A percentile compares a stretch with the other conserved stretches of the same genome.
Conservation (phyloP, 2,329 filamentous ascomycete species). For the Fusarium decemcellulare region DNA sequence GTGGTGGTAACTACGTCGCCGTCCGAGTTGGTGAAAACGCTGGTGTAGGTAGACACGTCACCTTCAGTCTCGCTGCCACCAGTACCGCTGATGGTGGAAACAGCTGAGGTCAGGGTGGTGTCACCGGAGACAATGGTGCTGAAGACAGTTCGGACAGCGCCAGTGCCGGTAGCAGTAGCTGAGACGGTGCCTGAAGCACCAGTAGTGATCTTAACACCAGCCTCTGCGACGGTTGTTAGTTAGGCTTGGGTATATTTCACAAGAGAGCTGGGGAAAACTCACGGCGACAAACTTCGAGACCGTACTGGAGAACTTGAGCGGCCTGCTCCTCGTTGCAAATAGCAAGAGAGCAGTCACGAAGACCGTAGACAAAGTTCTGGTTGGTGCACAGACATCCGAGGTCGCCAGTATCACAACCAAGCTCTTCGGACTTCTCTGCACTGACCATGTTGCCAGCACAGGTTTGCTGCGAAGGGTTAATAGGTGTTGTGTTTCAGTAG, state of each 20-base stretch:
- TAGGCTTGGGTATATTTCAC: constrained; percentile 15
- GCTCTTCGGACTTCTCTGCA: constrained; percentile 55
- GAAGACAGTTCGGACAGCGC: constrained; percentile 54
- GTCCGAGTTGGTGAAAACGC: constrained; percentile 43
- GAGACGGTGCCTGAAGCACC: constrained; percentile 40
- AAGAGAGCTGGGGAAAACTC: constrained; percentile 29
- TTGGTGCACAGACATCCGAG: constrained; percentile 63
- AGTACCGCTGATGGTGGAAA: constrained; percentile 52
- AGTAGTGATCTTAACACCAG: constrained; percentile 54
- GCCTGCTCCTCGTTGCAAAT: constrained; percentile 57
- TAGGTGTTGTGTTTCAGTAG: not conserved
- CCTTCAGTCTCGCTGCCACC: constrained; percentile 42
- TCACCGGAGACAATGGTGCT: constrained; percentile 54
- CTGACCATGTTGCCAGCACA: constrained; percentile 67
- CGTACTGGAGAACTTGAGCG: constrained; percentile 56
- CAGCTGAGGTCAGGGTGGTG: constrained; percentile 52
- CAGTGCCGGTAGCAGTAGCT: constrained; percentile 37
- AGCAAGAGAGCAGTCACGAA: constrained; percentile 65
- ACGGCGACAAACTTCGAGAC: constrained; percentile 56
- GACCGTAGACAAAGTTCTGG: constrained; percentile 62
- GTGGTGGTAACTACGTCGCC: constrained; percentile 39
- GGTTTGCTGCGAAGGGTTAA: constrained; percentile 55
- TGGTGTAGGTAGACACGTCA: constrained; percentile 47
- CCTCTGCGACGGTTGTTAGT: constrained; percentile 46
- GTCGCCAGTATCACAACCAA: constrained; percentile 62